Conservation (phyloP, 2,329 filamentous ascomycete species). For the Cercospora sp. region DNA sequence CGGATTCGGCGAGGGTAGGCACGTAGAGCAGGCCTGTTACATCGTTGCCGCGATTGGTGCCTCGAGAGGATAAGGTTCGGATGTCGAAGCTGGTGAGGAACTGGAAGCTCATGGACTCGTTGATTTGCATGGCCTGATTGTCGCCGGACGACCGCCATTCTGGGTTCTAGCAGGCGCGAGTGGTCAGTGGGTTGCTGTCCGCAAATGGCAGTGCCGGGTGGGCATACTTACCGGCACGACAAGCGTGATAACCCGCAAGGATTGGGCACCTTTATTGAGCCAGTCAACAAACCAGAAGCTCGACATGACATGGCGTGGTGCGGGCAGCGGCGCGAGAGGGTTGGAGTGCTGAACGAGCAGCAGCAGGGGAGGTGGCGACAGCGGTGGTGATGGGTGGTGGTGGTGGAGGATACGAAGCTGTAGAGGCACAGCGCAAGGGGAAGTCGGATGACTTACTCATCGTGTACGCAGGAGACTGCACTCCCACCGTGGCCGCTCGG, state of each 20-base stretch:
- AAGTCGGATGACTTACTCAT: constrained; percentile 11
- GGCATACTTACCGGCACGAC: constrained; percentile 28
- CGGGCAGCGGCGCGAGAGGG: neutral
- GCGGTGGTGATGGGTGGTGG: neutral
- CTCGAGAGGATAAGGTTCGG: constrained; percentile 72
- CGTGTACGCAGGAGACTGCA: neutral
- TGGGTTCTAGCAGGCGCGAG: constrained; percentile 24
- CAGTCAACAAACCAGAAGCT: constrained; percentile 25
- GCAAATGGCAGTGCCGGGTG: neutral
- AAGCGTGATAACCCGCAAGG: constrained; percentile 35
- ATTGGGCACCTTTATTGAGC: constrained; percentile 31
- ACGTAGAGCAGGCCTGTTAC: constrained; percentile 84
- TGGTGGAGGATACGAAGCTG: neutral
- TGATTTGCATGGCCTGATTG: constrained; percentile 25
- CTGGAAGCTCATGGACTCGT: constrained; percentile 39
- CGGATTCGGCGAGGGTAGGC: constrained; percentile 62
- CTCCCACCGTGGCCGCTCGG: neutral
- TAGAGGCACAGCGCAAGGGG: neutral
- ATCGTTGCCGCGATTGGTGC: constrained; percentile 60
- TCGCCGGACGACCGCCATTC: constrained; percentile 21
- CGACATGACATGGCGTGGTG: constrained; percentile 17
- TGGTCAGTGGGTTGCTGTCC: neutral
- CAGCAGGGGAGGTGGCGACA: neutral
- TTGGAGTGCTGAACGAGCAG: neutral
- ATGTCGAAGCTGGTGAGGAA: constrained; percentile 56